Base-by-base conservation (phyloP, 768 basidiomycete species). In the Suillus discolor region DNA sequence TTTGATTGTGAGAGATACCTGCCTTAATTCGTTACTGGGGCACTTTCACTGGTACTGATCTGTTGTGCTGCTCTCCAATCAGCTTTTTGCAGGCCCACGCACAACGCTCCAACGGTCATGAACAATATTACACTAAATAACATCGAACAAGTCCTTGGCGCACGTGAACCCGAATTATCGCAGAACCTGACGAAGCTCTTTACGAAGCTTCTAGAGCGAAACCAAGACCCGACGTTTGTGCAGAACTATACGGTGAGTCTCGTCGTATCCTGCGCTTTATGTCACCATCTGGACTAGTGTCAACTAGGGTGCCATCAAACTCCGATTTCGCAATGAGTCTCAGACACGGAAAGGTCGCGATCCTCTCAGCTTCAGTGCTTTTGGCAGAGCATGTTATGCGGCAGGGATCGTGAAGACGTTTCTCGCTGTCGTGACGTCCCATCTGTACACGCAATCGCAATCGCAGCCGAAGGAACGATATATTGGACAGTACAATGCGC, bases 321-420 rank as follows among this genome's bases (percentile, higher is more conserved):
- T 57, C 5, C 28, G 36, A 31, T 45, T 69, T 5, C 31, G n/a
- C 34, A 53, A 20, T 31, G 63, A 47, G 59, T 15, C 9, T n/a
- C 9, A n/a, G n/a, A 20, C 25, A 13, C 38, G 39, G 42, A 34
- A n/a, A 12, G 36, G 8, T n/a, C 28, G 8, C 31, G 31, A 63
- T n/a, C 8, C 61, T 7, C 31, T 20, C 31, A 62, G 62, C 13
- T 62, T 62, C 16, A 67, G 66, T 57, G 47, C 41, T 6, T 76
- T 77, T 41, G 70, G 65, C 44, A 66, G 68, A 28, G 70, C 71
- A 53, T 73, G 73, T 18, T 55, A 73, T 31, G 62, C 70, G 6
- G 62, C 72, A 18, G 77, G 77, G 4, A 72, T 78, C 51, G 74
- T 74, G 18, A 73, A 71, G 53, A 67, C 72, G 3, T 66, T 77